Base-by-base conservation (phyloP, 2,329 filamentous ascomycete genomes). In the Phyllosticta capitalensis region DNA sequence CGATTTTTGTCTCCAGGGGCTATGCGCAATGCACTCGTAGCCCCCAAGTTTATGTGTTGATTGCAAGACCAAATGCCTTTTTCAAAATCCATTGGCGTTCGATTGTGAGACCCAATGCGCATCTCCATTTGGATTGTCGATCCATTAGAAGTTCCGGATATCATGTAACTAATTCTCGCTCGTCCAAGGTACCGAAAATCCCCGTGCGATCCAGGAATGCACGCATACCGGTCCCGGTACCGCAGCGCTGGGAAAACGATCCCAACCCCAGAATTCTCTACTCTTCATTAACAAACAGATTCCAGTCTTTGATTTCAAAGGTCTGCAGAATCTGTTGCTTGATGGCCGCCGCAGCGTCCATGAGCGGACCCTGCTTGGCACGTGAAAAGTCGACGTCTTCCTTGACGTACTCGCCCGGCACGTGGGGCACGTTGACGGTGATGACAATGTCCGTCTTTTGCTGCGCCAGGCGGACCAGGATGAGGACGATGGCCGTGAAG, bases 351-450 rank as follows among this genome's bases (percentile, higher is more conserved):
- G 71, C 76, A 22, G 66, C 81, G 56, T 85, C 86, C 67, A 89
- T 85, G 64, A 89, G 75, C 71, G 83, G 80, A 3, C 86, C 88
- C 67, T 82, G 81, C 69, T 82, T 85, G 17, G 85, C 85, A 60
- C 84, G 73, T 68, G 84, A 80, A 59, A 86, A 74, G 68, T 89
- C 83, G 17, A 92, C 83, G 30, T 90, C 85, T 9, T 87, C 85
- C 71, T 85, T 83, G 66, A 85, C 79, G 69, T 90, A 90, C 71
- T 88, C 83, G 63, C 86, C 86, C 65, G 83, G 80, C 65, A 90
- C 86, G 69, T 94, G 87, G 26, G 92, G 92, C 54, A 95, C 88
- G 73, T 96, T 96, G 69, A 96, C 83, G 49, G 89, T 89, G 63
- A 96, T 84, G 53, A 96, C 77, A 48, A 97, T 76, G 73, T 97